These are phyloP conservation scores for Ceratocystis lukuohia DNA, from an alignment of 2,329 filamentous ascomycete species.

Conservation along the genomic window DNA sequence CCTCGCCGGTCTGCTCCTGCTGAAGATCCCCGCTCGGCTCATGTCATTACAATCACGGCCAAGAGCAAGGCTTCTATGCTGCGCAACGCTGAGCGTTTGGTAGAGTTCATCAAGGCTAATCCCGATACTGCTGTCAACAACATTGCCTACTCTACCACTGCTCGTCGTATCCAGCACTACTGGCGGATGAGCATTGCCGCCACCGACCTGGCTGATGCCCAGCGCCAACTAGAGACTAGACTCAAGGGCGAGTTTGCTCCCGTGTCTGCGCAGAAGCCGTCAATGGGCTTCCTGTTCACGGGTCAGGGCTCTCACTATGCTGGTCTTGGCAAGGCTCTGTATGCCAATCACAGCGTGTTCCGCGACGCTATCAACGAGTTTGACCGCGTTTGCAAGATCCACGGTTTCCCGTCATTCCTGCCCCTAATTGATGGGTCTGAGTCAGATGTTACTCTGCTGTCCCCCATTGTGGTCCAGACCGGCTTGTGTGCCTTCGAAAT, in stretches of 20 bases:
- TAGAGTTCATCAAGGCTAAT: conserved; percentile 39
- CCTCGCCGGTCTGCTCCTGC: conserved; percentile 36
- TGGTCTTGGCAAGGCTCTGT: conserved; percentile 39
- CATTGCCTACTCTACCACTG: conserved; percentile 55
- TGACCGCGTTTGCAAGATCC: conserved; percentile 36
- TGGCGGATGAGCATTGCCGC: conserved; percentile 40
- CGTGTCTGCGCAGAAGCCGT: conserved; percentile 31
- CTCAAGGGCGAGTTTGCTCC: conserved; percentile 43
- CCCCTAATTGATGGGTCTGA: conserved; percentile 32
- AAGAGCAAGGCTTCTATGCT: conserved; percentile 44
- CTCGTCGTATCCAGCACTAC: conserved; percentile 47
- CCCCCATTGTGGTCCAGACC: conserved; percentile 41
- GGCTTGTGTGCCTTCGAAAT: conserved; percentile 43
- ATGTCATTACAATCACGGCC: conserved; percentile 46
- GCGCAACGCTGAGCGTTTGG: conserved; percentile 42
- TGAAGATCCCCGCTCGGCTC: conserved; percentile 40
- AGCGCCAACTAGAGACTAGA: conserved; percentile 35
- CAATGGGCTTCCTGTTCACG: conserved; percentile 41
- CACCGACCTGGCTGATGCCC: conserved; percentile 31
- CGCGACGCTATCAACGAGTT: conserved; percentile 44
- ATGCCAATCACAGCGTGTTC: conserved; percentile 35
- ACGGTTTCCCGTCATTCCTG: conserved; percentile 44
- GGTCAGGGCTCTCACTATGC: conserved; percentile 43
- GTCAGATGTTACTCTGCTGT: conserved; percentile 33
- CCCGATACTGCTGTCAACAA: conserved; percentile 42